These are phyloP conservation scores for Hymenoscyphus scutula DNA, from an alignment of 2,329 filamentous ascomycete genomes.

Conservation along the genomic window DNA sequence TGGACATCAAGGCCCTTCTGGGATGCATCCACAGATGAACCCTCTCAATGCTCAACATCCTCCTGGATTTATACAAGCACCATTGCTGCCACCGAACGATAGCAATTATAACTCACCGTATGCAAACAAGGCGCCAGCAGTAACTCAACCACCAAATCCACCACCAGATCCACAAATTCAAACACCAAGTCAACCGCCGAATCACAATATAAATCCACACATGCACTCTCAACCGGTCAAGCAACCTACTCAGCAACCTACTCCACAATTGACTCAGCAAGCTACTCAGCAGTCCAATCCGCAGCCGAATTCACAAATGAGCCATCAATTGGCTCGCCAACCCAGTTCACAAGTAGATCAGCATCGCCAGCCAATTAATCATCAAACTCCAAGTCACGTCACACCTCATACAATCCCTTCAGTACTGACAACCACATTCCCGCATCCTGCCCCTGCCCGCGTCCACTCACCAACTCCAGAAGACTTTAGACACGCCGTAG, in stretches of 20 bases:
- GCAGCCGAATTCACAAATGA: background rate
- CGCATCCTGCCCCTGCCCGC: conserved; percentile 9
- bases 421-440: conserved; percentile 12
- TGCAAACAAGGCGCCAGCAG: conserved; percentile 25
- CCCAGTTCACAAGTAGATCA: conserved; percentile 6
- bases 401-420: conserved; percentile 6
- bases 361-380: conserved; percentile 1
- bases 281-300: conserved; percentile 6
- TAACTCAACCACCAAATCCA: conserved; percentile 20
- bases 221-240: conserved; percentile 6
- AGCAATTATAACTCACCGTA: conserved; percentile 38
- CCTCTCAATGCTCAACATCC: conserved; percentile 20
- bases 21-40: conserved; percentile 14
- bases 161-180: conserved; percentile 1
- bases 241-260: conserved; percentile 6
- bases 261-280: conserved; percentile 7
- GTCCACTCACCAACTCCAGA: conserved; percentile 12
- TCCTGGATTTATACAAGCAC: conserved; percentile 21
- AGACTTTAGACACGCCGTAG: conserved; percentile 3
- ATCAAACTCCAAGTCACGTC: conserved; percentile 13
- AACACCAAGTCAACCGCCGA: conserved; percentile 4
- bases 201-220: background rate
- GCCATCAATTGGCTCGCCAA: conserved; percentile 7
- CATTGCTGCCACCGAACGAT: conserved; percentile 24
- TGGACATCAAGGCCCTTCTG: conserved; percentile 19